Percentiles rank a stretch among this genome's conserved stretches.
These are phyloP conservation scores for Solanum paucissectum DNA, from an alignment of 257 asterid species.

Conservation along the genomic window DNA sequence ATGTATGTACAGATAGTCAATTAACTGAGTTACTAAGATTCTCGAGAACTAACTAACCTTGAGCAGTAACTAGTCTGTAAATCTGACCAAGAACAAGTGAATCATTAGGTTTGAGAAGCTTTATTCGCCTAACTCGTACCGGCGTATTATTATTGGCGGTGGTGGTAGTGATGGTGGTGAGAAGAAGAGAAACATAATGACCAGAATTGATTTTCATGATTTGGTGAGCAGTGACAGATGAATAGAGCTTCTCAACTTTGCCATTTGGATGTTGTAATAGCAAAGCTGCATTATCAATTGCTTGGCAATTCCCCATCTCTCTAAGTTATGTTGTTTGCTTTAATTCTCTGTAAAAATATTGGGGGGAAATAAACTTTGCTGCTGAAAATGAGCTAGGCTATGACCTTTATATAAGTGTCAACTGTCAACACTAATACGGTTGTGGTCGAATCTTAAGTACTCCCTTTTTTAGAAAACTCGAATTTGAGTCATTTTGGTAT, in stretches of 20 bases:
- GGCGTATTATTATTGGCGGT: constrained; percentile 15
- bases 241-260: constrained; percentile 44
- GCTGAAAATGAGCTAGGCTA: background rate
- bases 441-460: too few relatives aligned
- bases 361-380: background rate
- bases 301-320: constrained; percentile 90
- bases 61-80: constrained; percentile 65
- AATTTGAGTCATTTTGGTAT: too few relatives aligned
- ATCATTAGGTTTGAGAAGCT: constrained; percentile 72
- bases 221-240: constrained; percentile 45
- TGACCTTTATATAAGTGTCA: background rate
- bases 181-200: constrained; percentile 85
- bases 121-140: constrained; percentile 54
- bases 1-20: background rate
- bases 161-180: constrained; percentile 58
- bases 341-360: background rate
- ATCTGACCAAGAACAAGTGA: constrained; percentile 77
- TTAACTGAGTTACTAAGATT: background rate
- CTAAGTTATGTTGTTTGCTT: background rate
- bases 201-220: constrained; percentile 78
- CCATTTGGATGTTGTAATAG: constrained; percentile 68
- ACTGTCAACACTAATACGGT: background rate
- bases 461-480: fast-evolving
- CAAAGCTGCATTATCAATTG: constrained; percentile 64
- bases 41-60: constrained; percentile 32